Evolutionary conservation across 179 eudicot species (phyloP).

Genomic region (Silene coronaria): DNA sequence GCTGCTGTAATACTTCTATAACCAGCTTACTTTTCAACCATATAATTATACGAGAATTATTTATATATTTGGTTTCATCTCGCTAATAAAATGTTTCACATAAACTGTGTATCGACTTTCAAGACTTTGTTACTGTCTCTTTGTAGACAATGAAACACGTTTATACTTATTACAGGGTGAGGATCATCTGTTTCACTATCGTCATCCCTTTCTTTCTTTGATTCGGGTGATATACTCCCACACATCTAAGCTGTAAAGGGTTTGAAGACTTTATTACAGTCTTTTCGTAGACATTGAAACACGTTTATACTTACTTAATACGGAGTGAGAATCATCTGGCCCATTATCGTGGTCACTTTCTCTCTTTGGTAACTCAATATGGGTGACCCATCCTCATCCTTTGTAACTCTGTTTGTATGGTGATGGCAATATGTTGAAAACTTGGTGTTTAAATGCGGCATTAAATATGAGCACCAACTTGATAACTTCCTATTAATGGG

Average conservation of each 20-base stretch:
- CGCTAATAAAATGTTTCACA: no score
- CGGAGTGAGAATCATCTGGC: background rate
- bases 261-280: background rate
- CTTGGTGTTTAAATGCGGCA: background rate
- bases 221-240: no score
- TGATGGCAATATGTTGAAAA: background rate
- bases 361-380: background rate
- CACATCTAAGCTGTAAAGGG: background rate
- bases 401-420: background rate
- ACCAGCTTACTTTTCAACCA: background rate
- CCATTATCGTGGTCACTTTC: background rate
- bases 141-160: background rate
- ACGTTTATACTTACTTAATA: background rate
- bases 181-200: no score
- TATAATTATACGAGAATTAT: background rate
- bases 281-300: background rate
- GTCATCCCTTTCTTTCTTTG: background rate
- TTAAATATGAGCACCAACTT: background rate
- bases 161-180: background rate
- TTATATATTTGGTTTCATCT: background rate
- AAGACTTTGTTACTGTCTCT: background rate
- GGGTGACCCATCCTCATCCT: background rate
- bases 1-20: background rate
- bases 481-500: background rate
- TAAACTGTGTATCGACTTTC: background rate